Base-by-base conservation (phyloP, 2,329 filamentous ascomycete species). In the Dactylellina haptotyla region DNA sequence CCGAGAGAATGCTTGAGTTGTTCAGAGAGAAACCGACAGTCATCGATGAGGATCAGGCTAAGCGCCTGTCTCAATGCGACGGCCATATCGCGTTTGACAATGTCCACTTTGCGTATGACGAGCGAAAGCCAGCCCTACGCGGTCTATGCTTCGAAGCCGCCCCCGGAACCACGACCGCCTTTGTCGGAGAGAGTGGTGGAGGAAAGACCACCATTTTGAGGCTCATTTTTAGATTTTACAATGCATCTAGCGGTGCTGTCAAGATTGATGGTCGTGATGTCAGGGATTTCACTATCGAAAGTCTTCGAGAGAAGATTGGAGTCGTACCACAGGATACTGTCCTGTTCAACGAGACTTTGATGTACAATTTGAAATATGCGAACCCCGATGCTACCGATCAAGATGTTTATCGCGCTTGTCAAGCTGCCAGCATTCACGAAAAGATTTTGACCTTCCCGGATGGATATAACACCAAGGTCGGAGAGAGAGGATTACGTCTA, bases 131-230 rank as follows among this genome's bases (percentile, higher is more conserved):
- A 4, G 95, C 95, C 1, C 83, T 99, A 75, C 88, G 90, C 75
- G 89, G 93, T 48, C 85, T 99, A 53, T 89, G 87, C 75, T 98
- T 99, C 81, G 89, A 90, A 75, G 97, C 93, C 80, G 83, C 84
- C 16, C 93, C 95, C 1, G 95, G 95, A 58, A 97, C 93, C 0
- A 98, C 93, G 0, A 99, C 94, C 4, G 95, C 95, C 0, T 89
- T 99, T 76, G 95, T 99, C 16, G 95, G 95, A 75, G 94, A 98
- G 81, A 98, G 94, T 30, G 95, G 95, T 48, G 95, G 95, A 70
- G 95, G 95, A 76, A 99, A 99, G 81, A 98, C 94, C 1, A 99
- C 95, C 0, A 87, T 99, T 25, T 97, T 99, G 84, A 90, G 95
- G 56, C 86, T 98, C 53, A 88, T 99, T 80, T 98, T 97, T 84